These are phyloP conservation scores for Backusella psychrophila DNA, from an alignment of 192 early-diverging fungal genomes.

Conservation along the genomic window DNA sequence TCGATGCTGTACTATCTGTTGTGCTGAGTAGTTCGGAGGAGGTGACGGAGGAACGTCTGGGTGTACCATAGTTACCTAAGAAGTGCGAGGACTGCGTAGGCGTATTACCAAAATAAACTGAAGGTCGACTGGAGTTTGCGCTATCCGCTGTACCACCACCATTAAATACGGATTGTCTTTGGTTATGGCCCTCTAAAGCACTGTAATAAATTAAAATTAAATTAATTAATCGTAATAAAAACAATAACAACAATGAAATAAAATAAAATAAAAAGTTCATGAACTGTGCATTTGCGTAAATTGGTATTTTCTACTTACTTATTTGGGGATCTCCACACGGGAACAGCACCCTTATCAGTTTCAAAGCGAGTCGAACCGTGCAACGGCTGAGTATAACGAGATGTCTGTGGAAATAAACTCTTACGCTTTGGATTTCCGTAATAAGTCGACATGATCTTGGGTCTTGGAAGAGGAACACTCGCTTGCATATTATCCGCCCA, in stretches of 20 bases:
- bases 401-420: constrained; percentile 25
- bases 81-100: neutral
- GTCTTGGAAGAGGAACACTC: constrained; percentile 17
- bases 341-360: neutral
- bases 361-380: constrained; percentile 14
- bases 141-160: neutral
- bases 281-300: neutral
- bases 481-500: constrained; percentile 73
- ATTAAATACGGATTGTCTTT: constrained; percentile 7
- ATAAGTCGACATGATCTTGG: constrained; percentile 6
- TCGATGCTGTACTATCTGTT: neutral
- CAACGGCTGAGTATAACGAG: constrained; percentile 14
- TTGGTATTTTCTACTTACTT: constrained; percentile 14
- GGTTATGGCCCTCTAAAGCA: neutral
- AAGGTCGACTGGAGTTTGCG: constrained; percentile 1
- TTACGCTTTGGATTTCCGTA: constrained; percentile 31
- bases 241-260: neutral
- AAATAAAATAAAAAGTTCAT: neutral
- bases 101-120: neutral
- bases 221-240: neutral
- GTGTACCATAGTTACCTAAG: constrained; percentile 1
- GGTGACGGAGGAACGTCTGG: constrained; percentile 11
- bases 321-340: neutral
- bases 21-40: constrained; percentile 7
- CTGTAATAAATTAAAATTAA: neutral